A percentile compares a stretch with the other conserved stretches of the same genome.
Conservation (phyloP, 805 yeast genomes). For the Limtongozyma cylindracea region DNA sequence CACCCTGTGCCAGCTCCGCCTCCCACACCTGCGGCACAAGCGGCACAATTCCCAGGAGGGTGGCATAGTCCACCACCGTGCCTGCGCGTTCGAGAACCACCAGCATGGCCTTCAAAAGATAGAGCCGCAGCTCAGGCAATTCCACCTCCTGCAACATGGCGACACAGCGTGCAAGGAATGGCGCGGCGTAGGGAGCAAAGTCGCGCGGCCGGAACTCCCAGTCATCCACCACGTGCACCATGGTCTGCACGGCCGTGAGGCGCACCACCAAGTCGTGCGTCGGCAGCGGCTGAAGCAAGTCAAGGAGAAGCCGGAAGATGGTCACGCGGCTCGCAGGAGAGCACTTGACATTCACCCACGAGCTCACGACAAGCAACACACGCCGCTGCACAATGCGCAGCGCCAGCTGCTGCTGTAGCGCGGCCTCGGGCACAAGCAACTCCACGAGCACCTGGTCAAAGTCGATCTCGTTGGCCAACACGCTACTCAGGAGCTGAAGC, state of each 20-base stretch:
- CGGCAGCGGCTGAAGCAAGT: slow-evolving; percentile 18
- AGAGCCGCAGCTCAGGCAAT: slow-evolving; percentile 55
- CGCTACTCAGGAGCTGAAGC: slow-evolving; percentile 53
- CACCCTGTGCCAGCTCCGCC: slow-evolving; percentile 16
- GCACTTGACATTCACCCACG: slow-evolving; percentile 56
- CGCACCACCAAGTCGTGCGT: slow-evolving; percentile 58
- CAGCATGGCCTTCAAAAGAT: slow-evolving; percentile 40
- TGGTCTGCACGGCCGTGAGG: slow-evolving; percentile 45
- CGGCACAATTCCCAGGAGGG: slow-evolving; percentile 21
- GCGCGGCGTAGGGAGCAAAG: slow-evolving; percentile 39
- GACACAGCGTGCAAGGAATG: slow-evolving; percentile 22
- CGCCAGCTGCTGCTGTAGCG: slow-evolving; percentile 17
- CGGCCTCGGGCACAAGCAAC: slow-evolving; percentile 43
- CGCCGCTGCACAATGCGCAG: slow-evolving; percentile 49
- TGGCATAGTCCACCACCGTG: slow-evolving; percentile 27
- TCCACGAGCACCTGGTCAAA: slow-evolving; percentile 37
- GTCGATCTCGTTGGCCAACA: slow-evolving; percentile 38
- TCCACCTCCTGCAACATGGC: slow-evolving; percentile 21
- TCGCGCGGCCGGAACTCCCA: slow-evolving; percentile 58
- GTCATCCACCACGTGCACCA: slow-evolving; percentile 51
- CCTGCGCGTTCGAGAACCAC: slow-evolving; percentile 37
- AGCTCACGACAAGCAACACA: slow-evolving; percentile 47
- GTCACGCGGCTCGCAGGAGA: slow-evolving; percentile 26
- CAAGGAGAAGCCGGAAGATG: slow-evolving; percentile 30
- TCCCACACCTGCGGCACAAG: slow-evolving; percentile 65